Evolutionary conservation across 345 rosid genomes (phyloP).

Genomic region (Excoecaria cochinchinensis): DNA sequence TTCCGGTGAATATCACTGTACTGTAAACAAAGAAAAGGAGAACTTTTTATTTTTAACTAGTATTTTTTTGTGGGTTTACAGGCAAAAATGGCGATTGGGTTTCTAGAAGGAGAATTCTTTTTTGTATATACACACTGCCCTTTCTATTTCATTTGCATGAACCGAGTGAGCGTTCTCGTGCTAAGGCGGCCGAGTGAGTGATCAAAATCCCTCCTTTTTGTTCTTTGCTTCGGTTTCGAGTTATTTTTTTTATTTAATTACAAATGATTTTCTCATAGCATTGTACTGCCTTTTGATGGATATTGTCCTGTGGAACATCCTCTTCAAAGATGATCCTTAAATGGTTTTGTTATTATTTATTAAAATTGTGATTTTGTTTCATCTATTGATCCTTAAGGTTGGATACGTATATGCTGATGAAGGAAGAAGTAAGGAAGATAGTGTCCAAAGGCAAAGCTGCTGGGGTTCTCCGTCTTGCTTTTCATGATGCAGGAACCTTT

Average conservation of each 20-base stretch:
- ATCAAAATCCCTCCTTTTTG: neutral
- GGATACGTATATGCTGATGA: slow-evolving; percentile 35
- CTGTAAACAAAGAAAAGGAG: neutral
- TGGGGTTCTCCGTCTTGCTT: slow-evolving; percentile 91
- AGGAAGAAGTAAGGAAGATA: slow-evolving; percentile 61
- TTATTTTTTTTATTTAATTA: neutral
- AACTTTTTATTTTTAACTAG: neutral
- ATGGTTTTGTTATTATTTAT: neutral
- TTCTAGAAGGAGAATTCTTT: slow-evolving; percentile 47
- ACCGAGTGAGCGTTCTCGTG: slow-evolving; percentile 24
- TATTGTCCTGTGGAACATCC: too few relatives aligned
- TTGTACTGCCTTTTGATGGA: too few relatives aligned
- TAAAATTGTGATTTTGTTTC: neutral
- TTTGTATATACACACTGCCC: slow-evolving; percentile 46
- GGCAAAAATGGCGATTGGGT: slow-evolving; percentile 23
- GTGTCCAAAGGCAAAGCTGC: slow-evolving; percentile 88
- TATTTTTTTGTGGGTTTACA: slow-evolving; percentile 15
- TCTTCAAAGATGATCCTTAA: neutral
- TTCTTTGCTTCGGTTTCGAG: neutral
- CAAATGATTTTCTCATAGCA: neutral
- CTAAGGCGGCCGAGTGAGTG: slow-evolving; percentile 57
- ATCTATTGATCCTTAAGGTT: slow-evolving; percentile 34
- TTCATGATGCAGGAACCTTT: slow-evolving; percentile 98
- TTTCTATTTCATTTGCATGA: slow-evolving; percentile 41
- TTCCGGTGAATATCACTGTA: slow-evolving; percentile 24